Conservation (phyloP, 176 grass and related monocot species). For the Rhipidocladum racemiflorum region DNA sequence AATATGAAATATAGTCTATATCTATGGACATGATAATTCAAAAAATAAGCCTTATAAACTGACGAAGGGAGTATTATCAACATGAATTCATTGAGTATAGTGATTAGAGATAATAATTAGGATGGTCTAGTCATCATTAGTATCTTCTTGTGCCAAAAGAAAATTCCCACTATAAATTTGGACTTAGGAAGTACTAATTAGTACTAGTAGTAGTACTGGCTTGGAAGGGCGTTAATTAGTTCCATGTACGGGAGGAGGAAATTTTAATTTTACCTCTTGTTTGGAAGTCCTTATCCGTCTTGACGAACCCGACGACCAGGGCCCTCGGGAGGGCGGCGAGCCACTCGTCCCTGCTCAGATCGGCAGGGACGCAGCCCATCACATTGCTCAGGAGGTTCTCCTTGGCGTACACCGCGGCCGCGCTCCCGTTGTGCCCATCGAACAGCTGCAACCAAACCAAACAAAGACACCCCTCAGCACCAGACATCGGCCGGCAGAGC, state of each 20-base stretch:
- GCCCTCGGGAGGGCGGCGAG: conserved; percentile 81
- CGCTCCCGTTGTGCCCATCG: conserved; percentile 89
- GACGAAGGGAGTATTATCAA: no score
- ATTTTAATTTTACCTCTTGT: conserved; percentile 50
- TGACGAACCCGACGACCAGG: conserved; percentile 93
- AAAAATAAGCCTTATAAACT: no score
- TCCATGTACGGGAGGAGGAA: neutral
- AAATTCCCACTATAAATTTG: no score
- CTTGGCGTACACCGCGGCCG: conserved; percentile 79
- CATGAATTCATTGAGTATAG: no score
- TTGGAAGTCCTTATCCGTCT: conserved; percentile 96
- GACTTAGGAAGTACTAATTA: no score
- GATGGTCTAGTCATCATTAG: no score
- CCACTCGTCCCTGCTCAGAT: conserved; percentile 85
- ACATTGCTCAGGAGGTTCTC: conserved; percentile 89
- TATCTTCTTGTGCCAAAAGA: no score
- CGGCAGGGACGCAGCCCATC: conserved; percentile 61
- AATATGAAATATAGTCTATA: no score
- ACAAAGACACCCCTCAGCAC: neutral
- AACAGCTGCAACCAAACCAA: conserved; percentile 61
- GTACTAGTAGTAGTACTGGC: neutral
- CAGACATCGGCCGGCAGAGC: neutral
- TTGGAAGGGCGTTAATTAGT: neutral
- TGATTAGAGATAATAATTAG: no score
- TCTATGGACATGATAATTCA: no score